Evolutionary conservation across 2,329 filamentous ascomycete species (phyloP), one percentile per base, ranked within the genome.

Genomic region (Setomelanomma holmii): DNA sequence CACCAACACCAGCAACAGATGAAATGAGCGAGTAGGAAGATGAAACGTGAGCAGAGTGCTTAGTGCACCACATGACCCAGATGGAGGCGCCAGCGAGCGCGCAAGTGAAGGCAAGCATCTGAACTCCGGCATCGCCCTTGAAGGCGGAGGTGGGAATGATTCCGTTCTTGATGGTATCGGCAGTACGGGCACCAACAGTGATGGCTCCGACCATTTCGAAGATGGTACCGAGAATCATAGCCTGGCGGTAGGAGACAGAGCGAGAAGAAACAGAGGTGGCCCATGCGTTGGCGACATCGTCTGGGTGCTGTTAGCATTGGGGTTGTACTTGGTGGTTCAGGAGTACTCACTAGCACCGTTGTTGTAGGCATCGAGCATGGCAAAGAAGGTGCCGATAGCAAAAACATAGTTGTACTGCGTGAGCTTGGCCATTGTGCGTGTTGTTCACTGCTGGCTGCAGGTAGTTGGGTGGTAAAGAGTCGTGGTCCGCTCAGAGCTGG

Each of bases 251-350:
- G 2, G 86, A 80, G 67, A 91, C 81, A 60, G 89, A 92, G 47
- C 89, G 79, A n/a, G 89, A 92, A 17, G 89, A 92, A 53, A 93
- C 89, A 66, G 85, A 88, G 64, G 90, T 93, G 49, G 89, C 89
- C 87, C 89, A 93, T 44, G 89, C 80, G 77, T 93, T 93, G 69
- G 90, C 89, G 51, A 93, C 89, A 88, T 93, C 90, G 75, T 92
- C 86, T 73, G n/a, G n/a, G 17, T 3, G 12, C 24, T 47, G 51
- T 69, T 45, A 65, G 56, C 38, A 30, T 22, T 19, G 23, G 5
- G 4, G 12, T 3, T 11, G 6, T 4, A 36, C 17, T 10, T 10
- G 23, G 11, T 2, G 34, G 34, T n/a, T 16, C 7, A 6, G 14
- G 10, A 23, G 14, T 22, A 84, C 86, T 76, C 78, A 90, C 87